Evolutionary conservation across 2,329 filamentous ascomycete genomes (phyloP).

Genomic region (Calonectria ilicicola): DNA sequence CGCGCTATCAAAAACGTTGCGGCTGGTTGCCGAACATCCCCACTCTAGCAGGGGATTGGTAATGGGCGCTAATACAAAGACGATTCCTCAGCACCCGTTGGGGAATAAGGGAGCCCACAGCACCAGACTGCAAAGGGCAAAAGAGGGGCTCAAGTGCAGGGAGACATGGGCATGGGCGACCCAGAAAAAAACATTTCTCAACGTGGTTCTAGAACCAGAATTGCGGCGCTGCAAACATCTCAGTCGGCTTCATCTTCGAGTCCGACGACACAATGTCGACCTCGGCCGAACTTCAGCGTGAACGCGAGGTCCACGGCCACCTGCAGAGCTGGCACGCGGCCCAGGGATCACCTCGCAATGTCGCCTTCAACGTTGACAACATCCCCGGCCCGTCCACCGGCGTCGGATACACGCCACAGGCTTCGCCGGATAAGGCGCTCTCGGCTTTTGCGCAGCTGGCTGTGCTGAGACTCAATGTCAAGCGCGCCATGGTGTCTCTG

Average conservation of each 20-base stretch:
- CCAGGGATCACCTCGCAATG: constrained; percentile 47
- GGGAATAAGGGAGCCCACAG: background rate
- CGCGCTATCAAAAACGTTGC: background rate
- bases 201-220: background rate
- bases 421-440: constrained; percentile 52
- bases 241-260: background rate
- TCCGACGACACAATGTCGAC: constrained; percentile 35
- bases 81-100: background rate
- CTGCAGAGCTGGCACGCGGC: constrained; percentile 48
- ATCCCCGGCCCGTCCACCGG: constrained; percentile 43
- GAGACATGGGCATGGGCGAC: background rate
- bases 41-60: background rate
- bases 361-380: constrained; percentile 46
- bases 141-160: background rate
- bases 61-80: background rate
- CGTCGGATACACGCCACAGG: constrained; percentile 47
- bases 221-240: background rate
- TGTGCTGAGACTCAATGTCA: constrained; percentile 59
- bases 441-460: constrained; percentile 64
- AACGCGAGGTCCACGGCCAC: constrained; percentile 47
- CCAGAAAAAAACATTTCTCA: constrained; percentile 1
- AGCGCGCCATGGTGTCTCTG: constrained; percentile 62
- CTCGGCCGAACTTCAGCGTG: constrained; percentile 44
- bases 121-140: background rate
- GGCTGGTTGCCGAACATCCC: background rate